Evolutionary conservation across 2,329 filamentous ascomycete genomes (phyloP).

Genomic region (Aciculosporium take): DNA sequence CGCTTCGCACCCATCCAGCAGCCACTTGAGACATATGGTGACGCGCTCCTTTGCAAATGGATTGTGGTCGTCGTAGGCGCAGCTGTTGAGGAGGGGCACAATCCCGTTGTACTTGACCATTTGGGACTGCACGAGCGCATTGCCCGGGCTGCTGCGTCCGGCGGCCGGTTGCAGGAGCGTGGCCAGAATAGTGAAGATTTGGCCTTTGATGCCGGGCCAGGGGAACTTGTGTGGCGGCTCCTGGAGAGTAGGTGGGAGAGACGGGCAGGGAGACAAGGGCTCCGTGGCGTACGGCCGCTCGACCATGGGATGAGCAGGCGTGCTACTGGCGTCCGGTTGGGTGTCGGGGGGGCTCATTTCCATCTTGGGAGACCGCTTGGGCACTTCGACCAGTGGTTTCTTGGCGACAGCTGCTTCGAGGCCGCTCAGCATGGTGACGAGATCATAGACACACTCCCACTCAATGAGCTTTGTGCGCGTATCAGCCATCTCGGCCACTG

Average conservation of each 20-base stretch:
- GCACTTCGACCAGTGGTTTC: constrained; percentile 46
- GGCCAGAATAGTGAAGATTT: constrained; percentile 80
- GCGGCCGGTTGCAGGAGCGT: constrained; percentile 75
- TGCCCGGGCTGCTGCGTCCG: constrained; percentile 44
- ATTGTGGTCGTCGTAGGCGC: constrained; percentile 82
- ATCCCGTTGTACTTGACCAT: constrained; percentile 76
- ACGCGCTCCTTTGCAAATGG: constrained; percentile 88
- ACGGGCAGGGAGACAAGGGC: constrained; percentile 20
- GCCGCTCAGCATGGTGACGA: constrained; percentile 74
- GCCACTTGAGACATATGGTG: constrained; percentile 75
- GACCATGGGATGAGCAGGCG: constrained; percentile 25
- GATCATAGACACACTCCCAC: constrained; percentile 82
- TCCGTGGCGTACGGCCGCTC: constrained; percentile 47
- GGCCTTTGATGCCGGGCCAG: constrained; percentile 70
- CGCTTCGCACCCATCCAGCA: constrained; percentile 59
- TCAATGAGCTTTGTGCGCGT: constrained; percentile 77
- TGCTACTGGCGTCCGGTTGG: constrained; percentile 8
- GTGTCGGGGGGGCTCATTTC: constrained; percentile 18
- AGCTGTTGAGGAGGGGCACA: constrained; percentile 77
- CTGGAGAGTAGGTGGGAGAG: constrained; percentile 35
- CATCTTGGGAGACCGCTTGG: constrained; percentile 16
- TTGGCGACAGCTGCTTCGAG: constrained; percentile 81
- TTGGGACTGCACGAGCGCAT: constrained; percentile 70
- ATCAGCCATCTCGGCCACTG: constrained; percentile 70
- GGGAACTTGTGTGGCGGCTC: constrained; percentile 50